phyloP scores from a whole-genome alignment of 2,329 filamentous ascomycete species.

The Penicillium sp. region DNA sequence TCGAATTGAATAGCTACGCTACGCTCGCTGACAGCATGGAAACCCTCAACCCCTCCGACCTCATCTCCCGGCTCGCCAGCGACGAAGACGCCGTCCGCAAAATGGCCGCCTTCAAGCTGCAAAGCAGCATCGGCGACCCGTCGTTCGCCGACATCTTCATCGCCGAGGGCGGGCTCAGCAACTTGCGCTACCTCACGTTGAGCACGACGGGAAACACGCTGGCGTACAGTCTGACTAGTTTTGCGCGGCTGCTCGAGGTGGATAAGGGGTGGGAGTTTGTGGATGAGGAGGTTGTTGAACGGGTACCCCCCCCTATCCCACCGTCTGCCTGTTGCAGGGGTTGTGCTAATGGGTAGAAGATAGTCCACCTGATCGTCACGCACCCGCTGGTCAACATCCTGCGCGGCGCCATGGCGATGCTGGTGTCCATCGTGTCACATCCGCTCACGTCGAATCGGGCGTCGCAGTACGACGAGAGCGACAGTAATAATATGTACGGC shows the following conservation, averaged over 20 bases:
- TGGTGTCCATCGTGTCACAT: conserved; percentile 88
- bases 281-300: conserved; percentile 52
- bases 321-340: not conserved
- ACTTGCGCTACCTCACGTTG: conserved; percentile 79
- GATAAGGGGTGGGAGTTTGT: conserved; percentile 91
- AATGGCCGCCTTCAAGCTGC: conserved; percentile 98
- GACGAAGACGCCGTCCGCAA: conserved; percentile 88
- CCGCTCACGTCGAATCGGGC: conserved; percentile 58
- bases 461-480: conserved; percentile 27
- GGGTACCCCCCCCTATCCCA: conserved; percentile 41
- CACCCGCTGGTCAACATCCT: conserved; percentile 97
- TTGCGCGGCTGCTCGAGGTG: conserved; percentile 83
- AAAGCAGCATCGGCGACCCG: conserved; percentile 90
- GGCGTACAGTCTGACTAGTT: conserved; percentile 87
- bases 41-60: conserved; percentile 52
- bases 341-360: conserved; percentile 37
- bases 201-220: conserved; percentile 86
- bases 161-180: conserved; percentile 75
- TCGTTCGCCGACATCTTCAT: conserved; percentile 97
- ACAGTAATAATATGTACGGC: conserved; percentile 60
- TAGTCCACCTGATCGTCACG: conserved; percentile 89
- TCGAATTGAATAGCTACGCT: no score
- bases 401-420: conserved; percentile 91
- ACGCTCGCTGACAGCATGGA: conserved; percentile 46
- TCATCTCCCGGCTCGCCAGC: conserved; percentile 57